Evolutionary conservation across 1,284 basidiomycete genomes (phyloP), one percentile per base, ranked within the genome.

Genomic region (Ceratorhiza oryzae-sativae): DNA sequence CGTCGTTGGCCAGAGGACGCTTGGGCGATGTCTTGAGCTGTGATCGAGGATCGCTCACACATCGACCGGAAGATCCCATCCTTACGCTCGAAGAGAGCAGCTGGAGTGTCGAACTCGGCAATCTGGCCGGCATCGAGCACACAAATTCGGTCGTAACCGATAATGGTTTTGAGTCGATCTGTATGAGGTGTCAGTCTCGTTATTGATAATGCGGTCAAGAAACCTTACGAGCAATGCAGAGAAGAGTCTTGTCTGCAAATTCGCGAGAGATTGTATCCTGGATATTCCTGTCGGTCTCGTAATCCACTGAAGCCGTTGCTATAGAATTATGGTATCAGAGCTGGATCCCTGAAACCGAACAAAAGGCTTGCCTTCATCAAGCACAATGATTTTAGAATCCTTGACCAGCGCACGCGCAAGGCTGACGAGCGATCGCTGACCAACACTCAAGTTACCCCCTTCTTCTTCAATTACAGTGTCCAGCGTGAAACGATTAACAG

Each of bases 401-500:
- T 91, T 91, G 48, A 93, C 91, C 27, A 95, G 80, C 0, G 93
- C 93, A 23, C 93, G 84, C 6, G 92, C 93, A 36, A 95, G 83
- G 0, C 90, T 92, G 8, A 94, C 90, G 27, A 95, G 81, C 1
- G 89, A 91, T 15, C 92, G 86, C 86, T 93, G 76, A 27, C 90
- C 89, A 46, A 90, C 88, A 58, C 88, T 89, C 71, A 96, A 77
- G 78, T 96, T 97, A 25, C 83, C 83, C 30, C 95, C 95, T 79
- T 96, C 95, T 73, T 91, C 91, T 74, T 95, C 92, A 73, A 97
- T 87, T 1, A 86, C 80, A 46, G 86, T 91, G 78, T 97, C 94
- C 13, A 96, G 84, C 23, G 85, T 90, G 81, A 94, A 94, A 62
- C 86, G 84, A 4, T 55, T 58, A 13, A 80, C 80, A 10, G 83